phyloP scores from a whole-genome alignment of 208 protist species.

The Kentomonas sorsogonicus region DNA sequence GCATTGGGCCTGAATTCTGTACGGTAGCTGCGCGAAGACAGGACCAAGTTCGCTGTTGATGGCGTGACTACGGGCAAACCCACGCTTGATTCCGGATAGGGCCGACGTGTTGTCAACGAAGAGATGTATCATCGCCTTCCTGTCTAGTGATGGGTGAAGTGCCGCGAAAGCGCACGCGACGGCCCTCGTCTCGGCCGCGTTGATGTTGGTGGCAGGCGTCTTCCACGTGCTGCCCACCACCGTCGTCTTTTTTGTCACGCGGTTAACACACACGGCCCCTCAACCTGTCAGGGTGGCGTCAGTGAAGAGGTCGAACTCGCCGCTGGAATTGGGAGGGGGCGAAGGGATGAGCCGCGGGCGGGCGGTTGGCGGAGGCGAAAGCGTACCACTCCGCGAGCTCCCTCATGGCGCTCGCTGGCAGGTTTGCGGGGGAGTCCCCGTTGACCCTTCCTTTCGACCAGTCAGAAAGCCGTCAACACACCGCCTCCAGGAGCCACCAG shows the following conservation, averaged over 20 bases:
- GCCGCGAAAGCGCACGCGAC: constrained; percentile 12
- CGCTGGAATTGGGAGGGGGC: neutral
- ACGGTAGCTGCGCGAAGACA: neutral
- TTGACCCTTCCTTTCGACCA: constrained; percentile 8
- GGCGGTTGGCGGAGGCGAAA: neutral
- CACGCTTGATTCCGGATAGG: constrained; percentile 1
- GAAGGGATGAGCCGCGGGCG: neutral
- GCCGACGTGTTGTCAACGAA: constrained; percentile 23
- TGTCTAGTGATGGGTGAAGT: neutral
- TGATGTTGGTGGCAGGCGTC: constrained; percentile 13
- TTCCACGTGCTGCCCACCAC: constrained; percentile 10
- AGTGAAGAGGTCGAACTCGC: constrained; percentile 16
- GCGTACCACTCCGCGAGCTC: too few species aligned
- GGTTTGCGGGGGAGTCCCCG: too few species aligned
- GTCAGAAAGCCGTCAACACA: constrained; percentile 3
- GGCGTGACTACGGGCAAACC: constrained; percentile 10
- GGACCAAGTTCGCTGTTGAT: constrained; percentile 7
- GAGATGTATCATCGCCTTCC: constrained; percentile 5
- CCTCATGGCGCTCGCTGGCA: too few species aligned
- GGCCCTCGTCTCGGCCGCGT: constrained; percentile 13
- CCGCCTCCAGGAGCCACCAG: constrained; percentile 17
- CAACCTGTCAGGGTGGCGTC: constrained; percentile 18
- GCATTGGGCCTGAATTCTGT: constrained; percentile 7
- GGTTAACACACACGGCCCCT: constrained; percentile 17
- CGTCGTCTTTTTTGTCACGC: constrained; percentile 6